A percentile compares a stretch with the other conserved stretches of the same genome.
Conservation (phyloP, 2,329 filamentous ascomycete genomes). For the Botryotinia narcissicola region DNA sequence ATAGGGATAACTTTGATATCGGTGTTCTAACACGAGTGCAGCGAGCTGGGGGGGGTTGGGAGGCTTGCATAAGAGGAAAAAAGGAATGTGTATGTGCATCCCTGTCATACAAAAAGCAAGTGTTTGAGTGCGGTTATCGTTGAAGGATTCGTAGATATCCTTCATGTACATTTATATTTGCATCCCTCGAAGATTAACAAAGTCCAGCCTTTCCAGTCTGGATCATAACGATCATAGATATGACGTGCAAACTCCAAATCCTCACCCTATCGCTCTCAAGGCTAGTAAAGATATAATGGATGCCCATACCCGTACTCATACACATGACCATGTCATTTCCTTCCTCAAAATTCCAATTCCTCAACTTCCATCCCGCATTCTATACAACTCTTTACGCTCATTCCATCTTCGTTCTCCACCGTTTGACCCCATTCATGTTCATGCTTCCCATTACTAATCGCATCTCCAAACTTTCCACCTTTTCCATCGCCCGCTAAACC, state of each 20-base stretch:
- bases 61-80: background rate
- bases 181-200: background rate
- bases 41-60: background rate
- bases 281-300: background rate
- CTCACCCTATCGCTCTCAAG: background rate
- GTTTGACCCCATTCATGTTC: slow-evolving; percentile 82
- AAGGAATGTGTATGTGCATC: background rate
- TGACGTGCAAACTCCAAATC: background rate
- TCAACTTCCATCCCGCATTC: slow-evolving; percentile 78
- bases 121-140: background rate
- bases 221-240: background rate
- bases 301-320: background rate
- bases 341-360: slow-evolving; percentile 49
- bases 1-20: background rate
- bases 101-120: background rate
- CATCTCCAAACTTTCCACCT: slow-evolving; percentile 68
- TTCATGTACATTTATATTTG: background rate
- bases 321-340: background rate
- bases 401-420: slow-evolving; percentile 67
- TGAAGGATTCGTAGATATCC: background rate
- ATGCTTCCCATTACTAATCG: slow-evolving; percentile 69
- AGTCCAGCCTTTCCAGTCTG: background rate
- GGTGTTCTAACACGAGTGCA: background rate
- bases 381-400: slow-evolving; percentile 76
- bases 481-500: slow-evolving; percentile 55